These are phyloP conservation scores for Chrysanthemum seticuspe DNA, from an alignment of 129 eudicot species.

Conservation along the genomic window DNA sequence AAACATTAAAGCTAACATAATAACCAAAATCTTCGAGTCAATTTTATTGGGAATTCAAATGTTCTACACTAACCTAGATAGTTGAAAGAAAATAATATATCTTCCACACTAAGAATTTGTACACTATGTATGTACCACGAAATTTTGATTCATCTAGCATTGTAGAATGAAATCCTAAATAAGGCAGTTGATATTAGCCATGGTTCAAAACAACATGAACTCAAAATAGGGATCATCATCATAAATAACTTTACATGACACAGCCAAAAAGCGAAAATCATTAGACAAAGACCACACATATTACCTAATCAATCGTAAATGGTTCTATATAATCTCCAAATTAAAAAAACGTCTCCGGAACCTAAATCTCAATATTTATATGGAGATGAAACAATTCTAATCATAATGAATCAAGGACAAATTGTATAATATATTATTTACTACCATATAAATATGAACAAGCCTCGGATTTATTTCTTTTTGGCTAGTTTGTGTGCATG, in stretches of 20 bases:
- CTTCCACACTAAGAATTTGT: too few relatives aligned
- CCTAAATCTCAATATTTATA: background rate
- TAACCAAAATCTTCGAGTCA: too few relatives aligned
- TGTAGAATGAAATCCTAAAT: constrained; percentile 9
- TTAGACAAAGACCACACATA: background rate
- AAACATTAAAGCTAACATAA: too few relatives aligned
- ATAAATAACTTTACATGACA: background rate
- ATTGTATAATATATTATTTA: background rate
- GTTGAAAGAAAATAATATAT: too few relatives aligned
- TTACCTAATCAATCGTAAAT: background rate
- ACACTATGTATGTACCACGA: background rate
- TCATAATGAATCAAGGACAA: background rate
- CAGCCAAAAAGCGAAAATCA: constrained; percentile 3
- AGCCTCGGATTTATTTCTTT: constrained; percentile 26
- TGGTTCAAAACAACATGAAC: background rate
- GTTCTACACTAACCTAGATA: background rate
- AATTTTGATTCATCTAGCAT: background rate
- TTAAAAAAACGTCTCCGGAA: too few relatives aligned
- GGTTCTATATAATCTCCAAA: background rate
- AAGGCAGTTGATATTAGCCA: constrained; percentile 4
- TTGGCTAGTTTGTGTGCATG: constrained; percentile 33
- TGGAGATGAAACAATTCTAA: background rate
- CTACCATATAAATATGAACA: background rate
- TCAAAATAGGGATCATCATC: constrained; percentile 4
- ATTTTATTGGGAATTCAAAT: too few relatives aligned